Conservation (phyloP, 305 asterid genomes). For the Fraxinus sp. region DNA sequence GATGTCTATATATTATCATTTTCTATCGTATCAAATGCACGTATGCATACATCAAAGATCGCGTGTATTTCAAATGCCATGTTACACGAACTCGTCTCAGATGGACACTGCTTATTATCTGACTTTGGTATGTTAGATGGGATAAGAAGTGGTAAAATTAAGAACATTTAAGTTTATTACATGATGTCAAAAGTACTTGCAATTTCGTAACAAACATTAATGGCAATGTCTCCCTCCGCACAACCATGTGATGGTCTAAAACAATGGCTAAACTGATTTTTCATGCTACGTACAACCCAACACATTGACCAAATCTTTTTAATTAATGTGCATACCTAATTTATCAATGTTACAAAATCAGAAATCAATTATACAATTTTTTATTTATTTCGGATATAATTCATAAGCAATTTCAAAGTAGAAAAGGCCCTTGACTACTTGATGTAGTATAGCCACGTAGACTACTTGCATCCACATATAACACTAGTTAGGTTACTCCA, state of each 20-base stretch:
- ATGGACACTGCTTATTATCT: background rate
- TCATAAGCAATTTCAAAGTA: background rate
- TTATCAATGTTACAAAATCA: background rate
- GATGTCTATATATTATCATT: background rate
- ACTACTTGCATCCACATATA: background rate
- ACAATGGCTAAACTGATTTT: background rate
- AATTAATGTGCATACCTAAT: background rate
- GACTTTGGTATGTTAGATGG: background rate
- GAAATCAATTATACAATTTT: background rate
- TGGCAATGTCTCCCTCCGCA: constrained; percentile 29
- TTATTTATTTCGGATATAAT: background rate
- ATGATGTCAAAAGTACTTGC: constrained; percentile 7
- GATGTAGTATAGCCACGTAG: background rate
- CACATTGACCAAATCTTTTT: constrained; percentile 35
- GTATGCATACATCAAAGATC: background rate
- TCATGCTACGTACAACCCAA: constrained; percentile 1
- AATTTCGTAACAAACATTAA: constrained; percentile 18
- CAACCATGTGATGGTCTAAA: constrained; percentile 34
- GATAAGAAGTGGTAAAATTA: no score
- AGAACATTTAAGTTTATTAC: background rate
- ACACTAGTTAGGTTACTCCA: no score
- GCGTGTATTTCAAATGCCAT: background rate
- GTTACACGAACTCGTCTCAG: background rate
- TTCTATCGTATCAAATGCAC: background rate
- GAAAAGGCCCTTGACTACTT: background rate